Evolutionary conservation across 2,329 filamentous ascomycete species (phyloP), one percentile per base, ranked within the genome.

Genomic region (Cladosporium sp.): DNA sequence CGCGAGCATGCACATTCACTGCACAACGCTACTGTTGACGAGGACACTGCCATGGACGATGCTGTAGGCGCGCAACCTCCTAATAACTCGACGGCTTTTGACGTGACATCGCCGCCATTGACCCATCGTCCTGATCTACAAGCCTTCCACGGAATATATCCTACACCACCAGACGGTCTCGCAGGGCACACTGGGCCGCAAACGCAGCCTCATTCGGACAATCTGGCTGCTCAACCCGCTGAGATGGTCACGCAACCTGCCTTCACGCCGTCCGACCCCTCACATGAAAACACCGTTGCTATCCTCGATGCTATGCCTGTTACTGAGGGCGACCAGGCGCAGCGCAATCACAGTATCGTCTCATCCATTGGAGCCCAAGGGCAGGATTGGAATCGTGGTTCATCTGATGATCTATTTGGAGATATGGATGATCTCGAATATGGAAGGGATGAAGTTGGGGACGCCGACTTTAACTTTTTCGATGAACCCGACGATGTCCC

Each of bases 391-490:
- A 40, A 41, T 24, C 32, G 55, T 27, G 78, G 78, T 19, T 72
- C 22, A 70, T 73, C 40, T 12, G 80, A 83, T 54, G 80, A 85
- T 58, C 71, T 89, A 4, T 88, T 88, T 61, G 84, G 79, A 18
- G 86, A 88, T 50, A 75, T 86, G 56, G 83, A 77, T 17, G 85
- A 88, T 49, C 75, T 87, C 57, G 83, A 83, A 11, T 89, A 88
- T 67, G 83, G 78, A n/a, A 80, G 83, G n/a, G 79, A 82, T 55
- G 80, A 73, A n/a, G 74, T 92, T n/a, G 90, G 86, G 1, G 88
- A 93, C 58, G 87, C 83, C 5, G 88, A 93, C 62, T 92, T 92
- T 64, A 88, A 80, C 64, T 92, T 91, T 66, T 92, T 92, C 58
- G 87, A 92, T 60, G 83, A 86, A 54, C 76, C 76, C 2, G 72